phyloP scores from a whole-genome alignment of 2,329 filamentous ascomycete species.

The Biscogniauxia sp. region DNA sequence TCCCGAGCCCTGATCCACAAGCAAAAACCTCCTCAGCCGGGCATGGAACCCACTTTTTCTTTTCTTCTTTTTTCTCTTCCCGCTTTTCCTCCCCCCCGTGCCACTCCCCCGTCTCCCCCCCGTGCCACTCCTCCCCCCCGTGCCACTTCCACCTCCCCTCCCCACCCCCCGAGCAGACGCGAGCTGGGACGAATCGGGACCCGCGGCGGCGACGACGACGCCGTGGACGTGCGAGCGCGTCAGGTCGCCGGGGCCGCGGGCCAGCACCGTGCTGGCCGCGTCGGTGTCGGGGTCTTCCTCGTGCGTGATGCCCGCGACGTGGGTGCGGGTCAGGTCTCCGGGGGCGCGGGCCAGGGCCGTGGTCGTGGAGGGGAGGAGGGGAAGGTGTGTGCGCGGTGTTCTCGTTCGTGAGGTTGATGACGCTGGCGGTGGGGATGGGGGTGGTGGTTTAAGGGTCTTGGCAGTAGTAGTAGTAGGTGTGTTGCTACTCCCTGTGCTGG shows the following conservation, averaged over 20 bases:
- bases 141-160: neutral
- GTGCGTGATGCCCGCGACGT: neutral
- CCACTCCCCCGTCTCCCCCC: no score
- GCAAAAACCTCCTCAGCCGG: neutral
- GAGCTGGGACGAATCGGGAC: neutral
- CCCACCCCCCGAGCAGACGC: no score
- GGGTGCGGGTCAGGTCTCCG: neutral
- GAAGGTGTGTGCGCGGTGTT: neutral
- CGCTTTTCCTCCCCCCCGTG: neutral
- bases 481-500: no score
- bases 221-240: neutral
- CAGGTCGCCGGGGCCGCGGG: neutral
- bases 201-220: neutral
- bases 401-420: no score
- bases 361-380: no score
- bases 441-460: no score
- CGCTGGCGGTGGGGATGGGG: no score
- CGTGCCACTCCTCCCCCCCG: no score
- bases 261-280: neutral
- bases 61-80: neutral
- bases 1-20: no score
- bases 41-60: neutral
- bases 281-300: no score
- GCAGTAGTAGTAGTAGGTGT: no score
- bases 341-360: neutral